Conservation (phyloP, 2,329 filamentous ascomycete species). For the Gliomastix tumulicola region DNA sequence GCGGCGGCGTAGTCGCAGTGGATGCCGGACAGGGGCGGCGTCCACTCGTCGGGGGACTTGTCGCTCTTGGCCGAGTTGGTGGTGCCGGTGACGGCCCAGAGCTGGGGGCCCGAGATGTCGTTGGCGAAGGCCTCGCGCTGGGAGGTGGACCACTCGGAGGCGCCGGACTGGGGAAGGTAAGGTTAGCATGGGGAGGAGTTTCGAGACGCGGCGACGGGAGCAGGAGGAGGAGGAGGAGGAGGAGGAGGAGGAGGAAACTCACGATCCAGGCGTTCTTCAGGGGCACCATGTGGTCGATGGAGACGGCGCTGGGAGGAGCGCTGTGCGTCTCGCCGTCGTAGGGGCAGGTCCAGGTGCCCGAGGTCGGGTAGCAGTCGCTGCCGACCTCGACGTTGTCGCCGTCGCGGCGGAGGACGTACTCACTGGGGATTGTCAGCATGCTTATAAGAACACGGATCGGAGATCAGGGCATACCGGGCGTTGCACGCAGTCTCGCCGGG, state of each 20-base stretch:
- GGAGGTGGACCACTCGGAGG: conserved; percentile 62
- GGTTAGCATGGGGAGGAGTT: conserved; percentile 6
- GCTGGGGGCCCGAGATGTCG: conserved; percentile 67
- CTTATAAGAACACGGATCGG: neutral
- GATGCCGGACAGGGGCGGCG: conserved; percentile 61
- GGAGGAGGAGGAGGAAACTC: conserved; percentile 13
- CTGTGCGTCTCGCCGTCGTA: conserved; percentile 75
- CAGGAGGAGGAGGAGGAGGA: neutral
- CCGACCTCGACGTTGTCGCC: conserved; percentile 55
- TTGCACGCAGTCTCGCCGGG: conserved; percentile 53
- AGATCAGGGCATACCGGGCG: conserved; percentile 52
- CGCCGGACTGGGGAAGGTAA: conserved; percentile 61
- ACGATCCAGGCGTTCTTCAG: conserved; percentile 75
- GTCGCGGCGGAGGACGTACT: conserved; percentile 68
- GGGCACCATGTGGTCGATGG: conserved; percentile 81
- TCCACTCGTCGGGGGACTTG: conserved; percentile 66
- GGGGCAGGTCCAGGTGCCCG: conserved; percentile 62
- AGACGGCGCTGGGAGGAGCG: conserved; percentile 59
- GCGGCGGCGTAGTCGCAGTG: conserved; percentile 72
- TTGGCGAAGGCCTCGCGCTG: conserved; percentile 67
- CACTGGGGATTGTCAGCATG: conserved; percentile 22
- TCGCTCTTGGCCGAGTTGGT: conserved; percentile 73
- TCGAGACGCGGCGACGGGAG: neutral
- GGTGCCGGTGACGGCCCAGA: conserved; percentile 71
- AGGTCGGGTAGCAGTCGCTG: conserved; percentile 53